Evolutionary conservation across 306 rosid genomes (phyloP), one percentile per base, ranked within the genome.

Genomic region (Pachyrhizus erosus): DNA sequence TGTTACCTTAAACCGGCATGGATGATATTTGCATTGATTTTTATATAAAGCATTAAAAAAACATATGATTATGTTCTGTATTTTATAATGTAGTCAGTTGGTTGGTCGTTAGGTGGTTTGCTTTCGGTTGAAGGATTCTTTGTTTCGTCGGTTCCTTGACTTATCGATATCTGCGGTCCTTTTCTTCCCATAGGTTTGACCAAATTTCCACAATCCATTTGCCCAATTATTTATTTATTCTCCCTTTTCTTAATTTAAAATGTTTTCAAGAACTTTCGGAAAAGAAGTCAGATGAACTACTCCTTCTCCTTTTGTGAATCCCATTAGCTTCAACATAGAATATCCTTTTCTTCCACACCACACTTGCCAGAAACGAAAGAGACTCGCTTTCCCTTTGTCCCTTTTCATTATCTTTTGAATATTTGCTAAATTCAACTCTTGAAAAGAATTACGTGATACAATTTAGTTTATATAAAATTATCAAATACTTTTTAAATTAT

Each of bases 91-190:
- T 68, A 84, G 82, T 74, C n/a, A 77, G 90, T 87, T 81, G 89
- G 94, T 89, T 84, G 89, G 89, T 87, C 81, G 92, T 85, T 90
- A 75, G 91, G 92, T 84, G 73, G 89, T 78, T 92, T 85, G 81
- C 97, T 89, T 91, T 86, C 82, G 82, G 86, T 83, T 54, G 61
- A 93, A 86, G 93, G 89, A 88, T 88, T 77, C 86, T 80, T n/a
- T 76, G 67, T 75, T 76, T 74, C 72, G 88, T 89, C 78, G 90
- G 91, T 87, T 81, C 83, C 87, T 79, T 84, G 84, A 77, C 87
- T 87, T 64, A 83, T 84, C 85, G 40, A 78, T 60, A 26, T 71
- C 46, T 69, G 26, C 27, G 7, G 89, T 82, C 91, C 52, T 77
- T 80, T 83, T 88, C 89, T 48, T 33, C 74, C 61, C 71, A 15